These are phyloP conservation scores for Aspergillus piperis DNA, from an alignment of 2,329 filamentous ascomycete genomes.

Conservation along the genomic window DNA sequence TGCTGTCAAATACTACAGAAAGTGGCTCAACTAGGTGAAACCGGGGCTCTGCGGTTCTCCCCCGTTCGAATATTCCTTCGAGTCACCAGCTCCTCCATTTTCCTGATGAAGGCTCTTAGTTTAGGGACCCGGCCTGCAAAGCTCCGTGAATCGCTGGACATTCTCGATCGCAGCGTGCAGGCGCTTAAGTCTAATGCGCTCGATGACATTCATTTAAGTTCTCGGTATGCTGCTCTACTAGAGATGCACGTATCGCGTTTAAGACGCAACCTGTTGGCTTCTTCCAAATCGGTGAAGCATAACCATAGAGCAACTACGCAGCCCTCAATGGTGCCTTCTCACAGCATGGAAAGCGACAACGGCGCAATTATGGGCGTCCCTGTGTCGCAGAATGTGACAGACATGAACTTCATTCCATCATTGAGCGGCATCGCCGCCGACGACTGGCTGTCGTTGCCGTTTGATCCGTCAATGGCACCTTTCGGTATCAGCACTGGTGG, in stretches of 20 bases:
- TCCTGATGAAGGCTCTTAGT: slow-evolving; percentile 55
- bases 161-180: slow-evolving; percentile 51
- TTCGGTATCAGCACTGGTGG: slow-evolving; percentile 41
- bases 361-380: slow-evolving; percentile 22
- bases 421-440: slow-evolving; percentile 37
- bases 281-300: slow-evolving; percentile 31
- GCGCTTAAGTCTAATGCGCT: slow-evolving; percentile 52
- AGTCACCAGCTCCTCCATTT: slow-evolving; percentile 58
- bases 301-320: slow-evolving; percentile 28
- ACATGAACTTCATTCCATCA: slow-evolving; percentile 31
- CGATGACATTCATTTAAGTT: slow-evolving; percentile 56
- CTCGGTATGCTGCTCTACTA: slow-evolving; percentile 53
- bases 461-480: slow-evolving; percentile 48
- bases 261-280: slow-evolving; percentile 41
- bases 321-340: slow-evolving; percentile 34
- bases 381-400: slow-evolving; percentile 29
- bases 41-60: slow-evolving; percentile 51
- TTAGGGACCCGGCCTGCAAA: slow-evolving; percentile 53
- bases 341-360: slow-evolving; percentile 27
- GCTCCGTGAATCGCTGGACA: slow-evolving; percentile 50
- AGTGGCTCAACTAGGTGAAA: slow-evolving; percentile 51
- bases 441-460: slow-evolving; percentile 47
- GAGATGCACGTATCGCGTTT: slow-evolving; percentile 49
- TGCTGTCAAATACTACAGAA: slow-evolving; percentile 55
- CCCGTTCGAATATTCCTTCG: slow-evolving; percentile 57